Base-by-base conservation (phyloP, 768 basidiomycete genomes). In the Suillus lakei region DNA sequence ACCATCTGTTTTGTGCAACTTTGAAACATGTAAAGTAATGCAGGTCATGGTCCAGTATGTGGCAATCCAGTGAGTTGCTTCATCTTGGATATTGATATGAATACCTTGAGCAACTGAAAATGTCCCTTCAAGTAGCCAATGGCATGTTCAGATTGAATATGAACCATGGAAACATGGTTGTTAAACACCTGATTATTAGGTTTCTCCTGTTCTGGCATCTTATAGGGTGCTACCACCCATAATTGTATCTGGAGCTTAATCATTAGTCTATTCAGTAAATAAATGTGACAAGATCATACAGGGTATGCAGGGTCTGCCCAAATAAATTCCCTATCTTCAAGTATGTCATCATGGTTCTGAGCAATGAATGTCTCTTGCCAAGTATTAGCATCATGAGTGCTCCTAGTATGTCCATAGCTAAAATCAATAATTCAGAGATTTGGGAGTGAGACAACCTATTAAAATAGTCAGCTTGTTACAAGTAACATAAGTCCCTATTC, bases 271-370 rank as follows among this genome's bases (percentile, higher is more conserved):
- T n/a, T n/a, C n/a, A 23, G 50, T 12, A n/a, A n/a, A n/a, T n/a
- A 6, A 23, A 23, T 51, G n/a, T 51, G 50, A 51, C n/a, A 69
- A 41, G 23, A 38, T 44, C 59, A 5, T 65, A 67, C 66, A 6
- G 79, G 75, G 68, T 81, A 81, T 13, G 80, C 78, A 18, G 80
- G 79, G 68, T 81, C 80, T 21, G 72, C 78, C 78, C 79, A 80
- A 26, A 80, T 69, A 34, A 61, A 80, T 50, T 80, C 79, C 4
- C 65, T 69, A 23, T 59, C 65, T 9, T 67, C 55, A 18, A 80
- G 64, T 8, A 80, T 44, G 1, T n/a, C 46, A 0, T 61, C 36
- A 63, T 74, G 73, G 15, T 78, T 63, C 38, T 71, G 68, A 34
- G 39, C 43, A 5, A 74, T 51, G 5, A 54, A 30, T 1, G 78